Evolutionary conservation across 768 basidiomycete species (phyloP).

Genomic region (Lentinula guzmanii): DNA sequence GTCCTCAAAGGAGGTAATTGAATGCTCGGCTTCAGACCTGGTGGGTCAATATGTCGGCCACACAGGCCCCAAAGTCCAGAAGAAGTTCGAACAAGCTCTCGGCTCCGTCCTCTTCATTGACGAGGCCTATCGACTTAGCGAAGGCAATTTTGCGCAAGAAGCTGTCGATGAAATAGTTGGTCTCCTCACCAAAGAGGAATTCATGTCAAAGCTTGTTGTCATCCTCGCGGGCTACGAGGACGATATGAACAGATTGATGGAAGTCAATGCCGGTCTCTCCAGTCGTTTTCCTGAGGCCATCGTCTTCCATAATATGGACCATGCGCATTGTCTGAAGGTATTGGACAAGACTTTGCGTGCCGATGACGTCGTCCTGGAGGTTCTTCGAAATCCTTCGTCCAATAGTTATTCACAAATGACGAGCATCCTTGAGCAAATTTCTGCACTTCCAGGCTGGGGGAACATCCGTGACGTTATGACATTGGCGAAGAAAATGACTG

Average conservation of each 20-base stretch:
- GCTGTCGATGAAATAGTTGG: constrained; percentile 67
- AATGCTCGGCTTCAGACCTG: constrained; percentile 66
- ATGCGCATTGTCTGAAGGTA: constrained; percentile 28
- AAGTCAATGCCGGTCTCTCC: constrained; percentile 35
- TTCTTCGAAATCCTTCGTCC: constrained; percentile 16
- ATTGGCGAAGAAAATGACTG: constrained; percentile 29
- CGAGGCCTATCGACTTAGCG: constrained; percentile 59
- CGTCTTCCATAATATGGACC: constrained; percentile 28
- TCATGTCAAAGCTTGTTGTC: constrained; percentile 33
- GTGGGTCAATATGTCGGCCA: constrained; percentile 69
- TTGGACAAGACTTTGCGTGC: constrained; percentile 27
- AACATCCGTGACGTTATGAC: constrained; percentile 40
- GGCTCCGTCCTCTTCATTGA: constrained; percentile 69
- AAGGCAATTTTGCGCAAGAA: constrained; percentile 63
- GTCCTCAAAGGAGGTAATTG: constrained; percentile 43
- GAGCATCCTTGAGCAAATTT: constrained; percentile 21
- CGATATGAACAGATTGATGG: constrained; percentile 37
- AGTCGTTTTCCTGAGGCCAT: constrained; percentile 44
- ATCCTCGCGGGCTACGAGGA: constrained; percentile 42
- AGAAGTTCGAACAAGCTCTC: constrained; percentile 57
- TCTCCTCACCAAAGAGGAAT: constrained; percentile 34
- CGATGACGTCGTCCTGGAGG: constrained; percentile 19
- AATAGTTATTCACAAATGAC: constrained; percentile 18
- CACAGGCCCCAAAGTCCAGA: constrained; percentile 61
- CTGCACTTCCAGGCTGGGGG: constrained; percentile 37